phyloP scores from a whole-genome alignment of 305 asterid species.

The Plantago rigida region DNA sequence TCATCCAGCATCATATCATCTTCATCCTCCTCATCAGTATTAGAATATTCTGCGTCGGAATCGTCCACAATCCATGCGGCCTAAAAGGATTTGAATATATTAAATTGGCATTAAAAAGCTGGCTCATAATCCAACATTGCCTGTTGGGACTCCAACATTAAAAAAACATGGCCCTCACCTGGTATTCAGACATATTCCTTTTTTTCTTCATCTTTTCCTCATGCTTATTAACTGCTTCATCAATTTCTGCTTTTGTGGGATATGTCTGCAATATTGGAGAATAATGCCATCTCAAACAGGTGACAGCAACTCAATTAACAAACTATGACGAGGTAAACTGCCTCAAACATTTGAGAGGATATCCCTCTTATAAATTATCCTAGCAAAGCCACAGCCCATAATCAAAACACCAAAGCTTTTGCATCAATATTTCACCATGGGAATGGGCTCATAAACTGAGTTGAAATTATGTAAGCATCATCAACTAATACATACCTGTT shows the following conservation, averaged over 20 bases:
- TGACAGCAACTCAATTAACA: background rate
- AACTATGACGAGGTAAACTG: background rate
- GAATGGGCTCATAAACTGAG: background rate
- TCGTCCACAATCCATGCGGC: constrained; percentile 94
- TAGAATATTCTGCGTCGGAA: constrained; percentile 56
- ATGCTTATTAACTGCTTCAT: constrained; percentile 58
- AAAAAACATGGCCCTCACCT: constrained; percentile 38
- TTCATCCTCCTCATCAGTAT: constrained; percentile 54
- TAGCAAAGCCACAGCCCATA: background rate
- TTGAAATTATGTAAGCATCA: background rate
- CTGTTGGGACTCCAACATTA: background rate
- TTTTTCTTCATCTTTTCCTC: constrained; percentile 53
- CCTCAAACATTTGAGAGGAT: background rate
- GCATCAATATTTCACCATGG: background rate
- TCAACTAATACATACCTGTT: constrained; percentile 47
- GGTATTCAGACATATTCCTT: constrained; percentile 75
- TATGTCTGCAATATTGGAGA: constrained; percentile 53
- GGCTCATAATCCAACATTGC: constrained; percentile 6
- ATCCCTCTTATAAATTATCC: too few relatives aligned
- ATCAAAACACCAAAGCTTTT: background rate
- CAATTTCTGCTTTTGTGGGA: constrained; percentile 98
- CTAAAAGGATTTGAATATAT: constrained; percentile 34
- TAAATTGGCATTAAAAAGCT: constrained; percentile 10
- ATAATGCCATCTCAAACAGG: constrained; percentile 15
- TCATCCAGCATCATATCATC: constrained; percentile 81